Conservation (phyloP, 2,329 filamentous ascomycete genomes). For the Dactylellina cionopaga region DNA sequence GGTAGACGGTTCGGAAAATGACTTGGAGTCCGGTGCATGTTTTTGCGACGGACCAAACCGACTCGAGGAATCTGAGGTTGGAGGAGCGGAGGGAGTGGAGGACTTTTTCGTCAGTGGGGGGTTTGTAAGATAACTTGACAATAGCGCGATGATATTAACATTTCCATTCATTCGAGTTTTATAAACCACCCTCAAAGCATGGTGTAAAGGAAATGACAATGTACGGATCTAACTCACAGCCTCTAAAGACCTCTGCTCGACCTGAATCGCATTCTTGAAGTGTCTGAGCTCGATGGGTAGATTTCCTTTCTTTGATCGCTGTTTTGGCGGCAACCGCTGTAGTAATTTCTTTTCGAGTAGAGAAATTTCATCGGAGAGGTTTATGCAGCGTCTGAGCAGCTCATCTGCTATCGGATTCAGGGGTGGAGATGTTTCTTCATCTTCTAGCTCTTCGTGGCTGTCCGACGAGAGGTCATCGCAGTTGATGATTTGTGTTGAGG, state of each 20-base stretch:
- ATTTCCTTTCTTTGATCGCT: slow-evolving; percentile 60
- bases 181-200: slow-evolving; percentile 1
- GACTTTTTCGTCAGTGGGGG: slow-evolving; percentile 58
- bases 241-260: slow-evolving; percentile 65
- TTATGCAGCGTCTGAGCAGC: slow-evolving; percentile 58
- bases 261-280: slow-evolving; percentile 64
- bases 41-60: slow-evolving; percentile 72
- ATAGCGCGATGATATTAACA: slow-evolving; percentile 55
- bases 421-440: slow-evolving; percentile 2
- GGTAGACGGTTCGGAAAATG: slow-evolving; percentile 60
- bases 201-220: slow-evolving; percentile 19
- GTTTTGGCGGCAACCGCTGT: slow-evolving; percentile 32
- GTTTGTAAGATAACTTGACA: slow-evolving; percentile 44
- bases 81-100: slow-evolving; percentile 72
- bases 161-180: slow-evolving; percentile 21
- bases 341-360: slow-evolving; percentile 55
- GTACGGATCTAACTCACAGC: slow-evolving; percentile 58
- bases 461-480: slow-evolving; percentile 35
- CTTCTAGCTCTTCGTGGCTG: neutral
- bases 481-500: slow-evolving; percentile 24
- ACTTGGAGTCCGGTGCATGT: slow-evolving; percentile 67
- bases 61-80: slow-evolving; percentile 73
- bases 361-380: slow-evolving; percentile 55
- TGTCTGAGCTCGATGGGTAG: slow-evolving; percentile 65
- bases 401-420: slow-evolving; percentile 56